A percentile compares a stretch with the other conserved stretches of the same genome.
These are phyloP conservation scores for Fusarium sambucinum DNA, from an alignment of 2,329 filamentous ascomycete genomes.

Conservation along the genomic window DNA sequence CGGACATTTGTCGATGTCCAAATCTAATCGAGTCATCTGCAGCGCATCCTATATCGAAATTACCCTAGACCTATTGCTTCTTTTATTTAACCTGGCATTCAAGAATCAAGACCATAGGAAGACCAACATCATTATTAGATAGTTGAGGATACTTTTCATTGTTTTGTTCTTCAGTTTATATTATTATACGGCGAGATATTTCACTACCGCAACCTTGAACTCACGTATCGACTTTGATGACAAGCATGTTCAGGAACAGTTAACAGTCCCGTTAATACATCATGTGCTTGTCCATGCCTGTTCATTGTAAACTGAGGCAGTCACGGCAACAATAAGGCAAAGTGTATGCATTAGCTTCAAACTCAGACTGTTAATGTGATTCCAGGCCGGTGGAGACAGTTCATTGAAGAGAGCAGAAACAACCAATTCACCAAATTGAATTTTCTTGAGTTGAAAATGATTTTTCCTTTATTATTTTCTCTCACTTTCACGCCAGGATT, in stretches of 20 bases:
- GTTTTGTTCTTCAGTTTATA: too few species aligned
- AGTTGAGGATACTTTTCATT: background rate
- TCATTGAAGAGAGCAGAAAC: background rate
- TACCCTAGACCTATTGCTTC: background rate
- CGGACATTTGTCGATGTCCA: too few species aligned
- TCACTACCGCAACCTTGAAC: too few species aligned
- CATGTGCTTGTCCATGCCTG: background rate
- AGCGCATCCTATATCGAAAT: fast-evolving
- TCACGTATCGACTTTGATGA: too few species aligned
- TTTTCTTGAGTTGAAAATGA: background rate
- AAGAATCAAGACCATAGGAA: too few species aligned
- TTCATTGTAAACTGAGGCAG: background rate
- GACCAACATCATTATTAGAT: too few species aligned
- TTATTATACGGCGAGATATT: too few species aligned
- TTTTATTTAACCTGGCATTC: background rate
- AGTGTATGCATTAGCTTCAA: background rate
- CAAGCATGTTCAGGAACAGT: background rate
- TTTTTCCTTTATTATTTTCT: background rate
- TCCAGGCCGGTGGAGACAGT: too few species aligned
- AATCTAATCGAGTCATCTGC: too few species aligned
- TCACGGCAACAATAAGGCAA: background rate
- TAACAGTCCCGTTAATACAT: background rate
- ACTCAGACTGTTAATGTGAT: background rate
- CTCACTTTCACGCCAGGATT: background rate
- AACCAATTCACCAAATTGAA: background rate